Percentiles rank a stretch among this genome's conserved stretches.
These are phyloP conservation scores for Irpex sp. DNA, from an alignment of 1,284 basidiomycete genomes.

Conservation along the genomic window DNA sequence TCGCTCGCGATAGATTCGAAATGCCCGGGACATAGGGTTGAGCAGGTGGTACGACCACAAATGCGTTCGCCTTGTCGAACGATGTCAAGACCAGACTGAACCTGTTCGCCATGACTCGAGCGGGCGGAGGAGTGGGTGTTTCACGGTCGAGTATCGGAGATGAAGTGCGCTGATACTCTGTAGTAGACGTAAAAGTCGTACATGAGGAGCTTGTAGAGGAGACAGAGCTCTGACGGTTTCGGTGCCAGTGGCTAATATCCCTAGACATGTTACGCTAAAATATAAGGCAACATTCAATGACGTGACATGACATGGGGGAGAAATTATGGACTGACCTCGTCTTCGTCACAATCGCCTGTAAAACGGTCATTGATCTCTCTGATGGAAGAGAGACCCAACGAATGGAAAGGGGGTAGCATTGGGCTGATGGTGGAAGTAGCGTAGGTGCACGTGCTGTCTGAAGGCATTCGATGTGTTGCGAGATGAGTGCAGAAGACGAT, in stretches of 20 bases:
- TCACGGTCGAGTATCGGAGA: neutral
- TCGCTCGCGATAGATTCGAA: slow-evolving; percentile 7
- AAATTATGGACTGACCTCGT: neutral
- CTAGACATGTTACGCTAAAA: neutral
- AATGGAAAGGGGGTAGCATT: slow-evolving; percentile 54
- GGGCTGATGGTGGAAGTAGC: slow-evolving; percentile 36
- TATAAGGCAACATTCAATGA: neutral
- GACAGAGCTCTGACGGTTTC: slow-evolving; percentile 31
- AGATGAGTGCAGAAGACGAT: neutral
- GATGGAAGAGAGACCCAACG: slow-evolving; percentile 42
- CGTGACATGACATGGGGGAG: neutral
- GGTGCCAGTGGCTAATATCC: slow-evolving; percentile 17
- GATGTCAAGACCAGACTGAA: slow-evolving; percentile 18
- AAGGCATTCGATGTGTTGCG: slow-evolving; percentile 29
- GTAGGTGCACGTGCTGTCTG: slow-evolving; percentile 1
- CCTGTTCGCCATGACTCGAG: slow-evolving; percentile 16
- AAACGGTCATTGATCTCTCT: slow-evolving; percentile 18
- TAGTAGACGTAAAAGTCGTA: slow-evolving; percentile 21
- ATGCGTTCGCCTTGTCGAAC: slow-evolving; percentile 50
- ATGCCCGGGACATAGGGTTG: slow-evolving; percentile 9
- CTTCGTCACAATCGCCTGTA: slow-evolving; percentile 8
- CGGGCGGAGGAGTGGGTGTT: slow-evolving; percentile 15
- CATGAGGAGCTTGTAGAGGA: slow-evolving; percentile 24
- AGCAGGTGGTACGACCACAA: slow-evolving; percentile 41
- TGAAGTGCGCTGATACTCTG: slow-evolving; percentile 18